Evolutionary conservation across 2,329 filamentous ascomycete species (phyloP), one percentile per base, ranked within the genome.

Genomic region (Colletotrichum musae): DNA sequence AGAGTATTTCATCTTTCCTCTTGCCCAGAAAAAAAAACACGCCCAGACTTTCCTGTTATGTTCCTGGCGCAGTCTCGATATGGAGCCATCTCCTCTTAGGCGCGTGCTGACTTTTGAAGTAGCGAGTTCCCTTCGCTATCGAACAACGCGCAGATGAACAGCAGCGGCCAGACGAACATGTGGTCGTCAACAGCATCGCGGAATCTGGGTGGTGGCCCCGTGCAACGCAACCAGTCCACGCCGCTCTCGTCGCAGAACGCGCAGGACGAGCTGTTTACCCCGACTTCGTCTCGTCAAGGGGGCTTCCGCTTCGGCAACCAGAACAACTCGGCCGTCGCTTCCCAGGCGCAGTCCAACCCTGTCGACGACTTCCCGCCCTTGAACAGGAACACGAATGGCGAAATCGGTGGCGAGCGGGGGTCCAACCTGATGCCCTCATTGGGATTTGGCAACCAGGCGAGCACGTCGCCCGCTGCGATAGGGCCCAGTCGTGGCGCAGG

Each of bases 61-160:
- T 51, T 24, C 10, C 41, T n/a, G 41, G 10, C 41, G 41, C 41
- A n/a, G 12, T 3, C 6, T 28, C 10, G 16, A 41, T n/a, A 45
- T 51, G n/a, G n/a, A 6, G 39, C 16, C 16, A n/a, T 13, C 13
- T 28, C 12, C 28, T 43, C 21, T 50, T 18, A 15, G 28, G 28
- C 26, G 12, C 32, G 47, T 59, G 61, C 79, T 80, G 58, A 80
- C 62, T 64, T 64, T 43, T 70, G 32, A 69, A 60, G 57, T 70
- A 92, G 89, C 70, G 89, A 92, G 75, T 92, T 92, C 63, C 90
- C 90, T 9, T 90, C 89, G 24, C 79, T 92, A 73, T 91, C 89
- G 59, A 90, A 88, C 74, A 90, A 87, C 72, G 82, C 87, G 52
- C 87, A 88, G 74, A 78, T 89, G 51, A 80, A 85, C 32, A 86